Evolutionary conservation across 768 basidiomycete genomes (phyloP).

Genomic region (Russula foetens): DNA sequence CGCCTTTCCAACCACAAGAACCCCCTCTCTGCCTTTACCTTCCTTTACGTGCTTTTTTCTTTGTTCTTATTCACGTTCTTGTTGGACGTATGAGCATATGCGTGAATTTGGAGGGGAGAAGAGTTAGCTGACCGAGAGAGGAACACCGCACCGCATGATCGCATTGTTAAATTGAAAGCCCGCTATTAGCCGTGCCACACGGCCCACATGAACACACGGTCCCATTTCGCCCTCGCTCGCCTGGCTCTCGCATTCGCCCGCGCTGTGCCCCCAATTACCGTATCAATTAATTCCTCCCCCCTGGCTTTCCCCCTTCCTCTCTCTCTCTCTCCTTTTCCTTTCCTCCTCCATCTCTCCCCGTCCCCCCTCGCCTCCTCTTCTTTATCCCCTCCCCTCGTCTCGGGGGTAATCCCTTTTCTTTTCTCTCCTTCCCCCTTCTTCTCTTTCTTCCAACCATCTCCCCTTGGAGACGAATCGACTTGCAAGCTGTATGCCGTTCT

Average conservation of each 20-base stretch:
- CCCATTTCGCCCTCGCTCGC: too few species aligned
- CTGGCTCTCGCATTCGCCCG: neutral
- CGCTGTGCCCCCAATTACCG: neutral
- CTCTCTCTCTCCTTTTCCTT: slow-evolving; percentile 18
- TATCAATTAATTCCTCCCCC: too few species aligned
- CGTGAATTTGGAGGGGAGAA: too few species aligned
- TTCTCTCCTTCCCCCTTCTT: neutral
- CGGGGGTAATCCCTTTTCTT: neutral
- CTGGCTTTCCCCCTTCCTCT: slow-evolving; percentile 21
- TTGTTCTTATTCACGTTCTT: too few species aligned
- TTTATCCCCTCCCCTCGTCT: neutral
- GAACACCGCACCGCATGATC: slow-evolving; percentile 13
- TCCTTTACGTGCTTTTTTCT: too few species aligned
- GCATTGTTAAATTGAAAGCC: slow-evolving; percentile 15
- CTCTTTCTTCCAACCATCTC: neutral
- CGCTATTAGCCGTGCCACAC: slow-evolving; percentile 25
- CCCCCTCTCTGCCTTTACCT: too few species aligned
- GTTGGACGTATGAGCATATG: too few species aligned
- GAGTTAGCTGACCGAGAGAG: neutral
- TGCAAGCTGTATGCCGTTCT: slow-evolving; percentile 20
- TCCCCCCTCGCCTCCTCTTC: neutral
- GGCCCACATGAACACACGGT: slow-evolving; percentile 28
- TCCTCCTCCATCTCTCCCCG: neutral
- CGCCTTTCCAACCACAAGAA: too few species aligned
- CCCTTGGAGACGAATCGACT: slow-evolving; percentile 1